phyloP scores from a whole-genome alignment of 148 eudicot genomes.

The Spergularia bocconei region DNA sequence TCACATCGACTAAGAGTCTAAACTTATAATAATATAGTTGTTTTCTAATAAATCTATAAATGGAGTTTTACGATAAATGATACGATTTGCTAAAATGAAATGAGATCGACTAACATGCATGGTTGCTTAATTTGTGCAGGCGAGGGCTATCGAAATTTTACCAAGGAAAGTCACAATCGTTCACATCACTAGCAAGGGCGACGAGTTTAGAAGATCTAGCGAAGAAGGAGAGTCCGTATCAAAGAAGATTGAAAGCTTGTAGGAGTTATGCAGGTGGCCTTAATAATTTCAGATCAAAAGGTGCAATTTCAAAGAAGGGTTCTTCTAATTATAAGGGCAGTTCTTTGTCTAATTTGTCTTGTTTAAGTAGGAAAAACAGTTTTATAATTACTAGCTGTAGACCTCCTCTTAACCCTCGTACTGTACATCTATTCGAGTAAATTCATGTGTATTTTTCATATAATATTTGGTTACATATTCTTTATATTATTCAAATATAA shows the following conservation, averaged over 20 bases:
- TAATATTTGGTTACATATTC: background rate
- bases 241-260: slow-evolving; percentile 50
- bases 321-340: slow-evolving; percentile 23
- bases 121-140: slow-evolving; percentile 38
- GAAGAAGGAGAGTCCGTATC: slow-evolving; percentile 50
- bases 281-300: slow-evolving; percentile 45
- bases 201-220: slow-evolving; percentile 72
- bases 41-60: too few species aligned
- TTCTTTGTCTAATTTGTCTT: slow-evolving; percentile 39
- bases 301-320: slow-evolving; percentile 55
- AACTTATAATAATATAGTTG: too few species aligned
- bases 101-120: background rate
- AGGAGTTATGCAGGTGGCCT: slow-evolving; percentile 63
- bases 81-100: background rate
- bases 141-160: slow-evolving; percentile 78
- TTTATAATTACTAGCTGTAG: slow-evolving; percentile 32
- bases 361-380: slow-evolving; percentile 38
- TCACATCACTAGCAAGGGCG: slow-evolving; percentile 67
- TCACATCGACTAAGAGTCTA: too few species aligned
- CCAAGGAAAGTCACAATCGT: slow-evolving; percentile 82
- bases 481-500: too few species aligned
- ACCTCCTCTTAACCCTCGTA: slow-evolving; percentile 34
- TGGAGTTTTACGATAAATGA: too few species aligned
- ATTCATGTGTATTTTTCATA: background rate
- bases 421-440: slow-evolving; percentile 18